These are phyloP conservation scores for Dryadomyces quercivorus DNA, from an alignment of 2,329 filamentous ascomycete species.

Conservation along the genomic window DNA sequence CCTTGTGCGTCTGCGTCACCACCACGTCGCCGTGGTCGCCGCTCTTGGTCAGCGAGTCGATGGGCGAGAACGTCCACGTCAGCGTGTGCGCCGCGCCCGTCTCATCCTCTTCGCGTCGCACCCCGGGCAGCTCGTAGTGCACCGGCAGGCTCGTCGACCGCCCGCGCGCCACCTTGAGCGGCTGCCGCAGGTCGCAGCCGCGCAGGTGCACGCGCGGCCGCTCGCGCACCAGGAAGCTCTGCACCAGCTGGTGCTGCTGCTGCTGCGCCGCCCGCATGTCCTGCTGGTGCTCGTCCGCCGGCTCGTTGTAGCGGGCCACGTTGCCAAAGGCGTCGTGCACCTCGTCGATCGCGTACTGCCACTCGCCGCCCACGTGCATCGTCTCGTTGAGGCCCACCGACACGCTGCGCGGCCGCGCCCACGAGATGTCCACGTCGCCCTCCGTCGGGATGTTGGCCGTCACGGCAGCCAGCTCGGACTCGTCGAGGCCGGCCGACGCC, in stretches of 20 bases:
- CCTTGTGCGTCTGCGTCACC: slow-evolving; percentile 42
- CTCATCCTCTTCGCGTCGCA: slow-evolving; percentile 31
- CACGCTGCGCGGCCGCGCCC: slow-evolving; percentile 67
- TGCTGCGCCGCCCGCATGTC: slow-evolving; percentile 37
- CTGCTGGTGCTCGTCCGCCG: slow-evolving; percentile 47
- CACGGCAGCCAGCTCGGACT: background rate
- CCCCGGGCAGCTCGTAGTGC: slow-evolving; percentile 51
- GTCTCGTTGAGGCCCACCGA: slow-evolving; percentile 83
- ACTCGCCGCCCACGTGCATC: slow-evolving; percentile 63
- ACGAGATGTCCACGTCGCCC: slow-evolving; percentile 57
- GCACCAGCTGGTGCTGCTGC: slow-evolving; percentile 43
- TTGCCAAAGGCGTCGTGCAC: slow-evolving; percentile 89
- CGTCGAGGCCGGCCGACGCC: background rate
- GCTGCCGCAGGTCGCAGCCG: slow-evolving; percentile 68
- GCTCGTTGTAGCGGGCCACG: slow-evolving; percentile 57
- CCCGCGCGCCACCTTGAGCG: slow-evolving; percentile 73
- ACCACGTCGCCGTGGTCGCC: slow-evolving; percentile 56
- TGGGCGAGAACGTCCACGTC: slow-evolving; percentile 70
- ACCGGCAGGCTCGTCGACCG: slow-evolving; percentile 57
- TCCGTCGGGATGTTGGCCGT: slow-evolving; percentile 37
- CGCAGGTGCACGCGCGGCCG: slow-evolving; percentile 61
- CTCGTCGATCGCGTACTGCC: slow-evolving; percentile 85
- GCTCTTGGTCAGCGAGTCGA: slow-evolving; percentile 54
- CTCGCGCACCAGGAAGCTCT: slow-evolving; percentile 76
- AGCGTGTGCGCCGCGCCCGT: slow-evolving; percentile 49